Evolutionary conservation across 768 basidiomycete species (phyloP).

Genomic region (Phaeotremella skinneri): DNA sequence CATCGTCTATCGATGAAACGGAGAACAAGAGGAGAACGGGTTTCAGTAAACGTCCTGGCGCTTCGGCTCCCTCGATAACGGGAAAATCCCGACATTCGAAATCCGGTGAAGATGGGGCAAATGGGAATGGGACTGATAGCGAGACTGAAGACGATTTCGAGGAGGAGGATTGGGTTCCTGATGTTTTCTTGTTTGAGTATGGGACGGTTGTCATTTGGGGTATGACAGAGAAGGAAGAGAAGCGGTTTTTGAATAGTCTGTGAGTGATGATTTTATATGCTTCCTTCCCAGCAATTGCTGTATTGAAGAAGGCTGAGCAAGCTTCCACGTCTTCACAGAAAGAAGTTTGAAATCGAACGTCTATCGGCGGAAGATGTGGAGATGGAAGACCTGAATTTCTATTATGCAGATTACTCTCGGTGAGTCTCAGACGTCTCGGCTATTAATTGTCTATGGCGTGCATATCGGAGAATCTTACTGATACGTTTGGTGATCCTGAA

Average conservation of each 20-base stretch:
- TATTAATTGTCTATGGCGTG: neutral
- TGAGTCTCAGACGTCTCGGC: slow-evolving; percentile 49
- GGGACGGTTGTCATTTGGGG: slow-evolving; percentile 97
- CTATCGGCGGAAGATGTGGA: slow-evolving; percentile 81
- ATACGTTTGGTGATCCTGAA: slow-evolving; percentile 31
- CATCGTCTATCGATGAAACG: slow-evolving; percentile 10
- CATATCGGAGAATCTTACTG: neutral
- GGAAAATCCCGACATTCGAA: slow-evolving; percentile 53
- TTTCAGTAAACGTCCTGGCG: slow-evolving; percentile 43
- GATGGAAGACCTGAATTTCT: slow-evolving; percentile 96
- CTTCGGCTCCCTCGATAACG: neutral
- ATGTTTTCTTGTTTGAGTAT: slow-evolving; percentile 90
- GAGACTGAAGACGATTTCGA: slow-evolving; percentile 44
- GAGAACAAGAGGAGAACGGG: slow-evolving; percentile 39
- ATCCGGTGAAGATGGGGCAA: slow-evolving; percentile 21
- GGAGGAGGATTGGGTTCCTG: slow-evolving; percentile 54
- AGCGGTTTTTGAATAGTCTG: slow-evolving; percentile 84
- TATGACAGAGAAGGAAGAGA: slow-evolving; percentile 91
- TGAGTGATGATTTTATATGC: slow-evolving; percentile 54
- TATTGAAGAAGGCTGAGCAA: slow-evolving; percentile 11
- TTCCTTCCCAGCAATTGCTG: too few relatives aligned
- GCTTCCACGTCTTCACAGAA: slow-evolving; percentile 61
- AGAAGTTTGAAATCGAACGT: slow-evolving; percentile 89
- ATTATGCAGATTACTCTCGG: slow-evolving; percentile 96
- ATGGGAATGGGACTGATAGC: slow-evolving; percentile 25